phyloP scores from a whole-genome alignment of 2,329 filamentous ascomycete species.

The Alternaria metachromatica region DNA sequence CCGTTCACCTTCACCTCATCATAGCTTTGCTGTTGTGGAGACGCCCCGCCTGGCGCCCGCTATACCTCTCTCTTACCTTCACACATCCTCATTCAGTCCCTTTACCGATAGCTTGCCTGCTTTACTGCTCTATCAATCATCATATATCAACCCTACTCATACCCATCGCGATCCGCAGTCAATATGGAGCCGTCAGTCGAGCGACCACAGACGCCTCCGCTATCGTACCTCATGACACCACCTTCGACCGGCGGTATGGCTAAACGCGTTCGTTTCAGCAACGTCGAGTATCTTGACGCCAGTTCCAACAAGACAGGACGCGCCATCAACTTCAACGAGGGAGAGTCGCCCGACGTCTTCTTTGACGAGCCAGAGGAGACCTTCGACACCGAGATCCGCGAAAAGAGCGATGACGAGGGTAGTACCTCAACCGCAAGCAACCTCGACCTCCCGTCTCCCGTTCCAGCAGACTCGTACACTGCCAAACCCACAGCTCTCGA shows the following conservation, averaged over 20 bases:
- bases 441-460: background rate
- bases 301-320: constrained; percentile 2
- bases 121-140: background rate
- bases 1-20: constrained; percentile 16
- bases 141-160: background rate
- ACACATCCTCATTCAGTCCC: background rate
- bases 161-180: background rate
- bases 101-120: background rate
- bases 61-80: constrained; percentile 15
- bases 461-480: background rate
- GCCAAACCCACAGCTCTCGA: background rate
- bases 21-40: background rate
- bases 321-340: background rate
- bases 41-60: background rate
- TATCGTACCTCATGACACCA: constrained; percentile 22
- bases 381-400: constrained; percentile 11
- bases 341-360: constrained; percentile 8
- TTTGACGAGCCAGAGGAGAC: constrained; percentile 16
- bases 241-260: constrained; percentile 22
- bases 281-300: background rate
- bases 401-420: background rate
- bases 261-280: constrained; percentile 16
- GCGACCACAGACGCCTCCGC: constrained; percentile 18
- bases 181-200: constrained; percentile 4
- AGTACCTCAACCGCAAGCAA: background rate